Base-by-base conservation (phyloP, 1,284 basidiomycete genomes). In the Coniferiporia sulphurascens region DNA sequence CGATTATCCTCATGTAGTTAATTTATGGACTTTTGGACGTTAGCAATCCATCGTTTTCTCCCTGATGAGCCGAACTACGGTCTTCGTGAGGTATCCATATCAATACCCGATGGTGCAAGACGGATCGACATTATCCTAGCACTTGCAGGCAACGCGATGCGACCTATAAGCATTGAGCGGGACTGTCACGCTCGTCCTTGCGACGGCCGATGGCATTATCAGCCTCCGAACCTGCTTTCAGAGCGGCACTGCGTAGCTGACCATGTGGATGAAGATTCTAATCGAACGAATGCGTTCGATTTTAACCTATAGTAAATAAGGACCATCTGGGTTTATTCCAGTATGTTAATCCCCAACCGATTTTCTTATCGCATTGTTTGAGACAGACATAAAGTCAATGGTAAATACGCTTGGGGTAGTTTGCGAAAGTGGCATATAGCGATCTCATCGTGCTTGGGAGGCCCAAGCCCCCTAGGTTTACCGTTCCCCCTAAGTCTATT, bases 321-420 rank as follows among this genome's bases (percentile, higher is more conserved):
- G 64, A 59, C 53, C 13, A 56, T 49, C 22, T 17, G 8, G 12
- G 27, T 52, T 22, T 41, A 3, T 27, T 27, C 27, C n/a, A n/a
- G n/a, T 27, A 27, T 5, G 27, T 27, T 27, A 27, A 5, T 27
- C 27, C 27, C 27, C 5, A 27, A 27, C 21, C 17, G 10, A 27
- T 22, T 51, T 9, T 1, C 21, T 38, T 22, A 15, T 34, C 8
- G 32, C n/a, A 1, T 21, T 21, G 35, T 5, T 21, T 21, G 35
- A 65, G 66, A 59, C 45, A 5, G 27, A 58, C n/a, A n/a, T 67
- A n/a, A 68, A 68, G 48, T 52, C 65, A 7, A 60, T 67, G 27
- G 65, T 69, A 2, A 53, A 67, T 50, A 60, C 62, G 36, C 65
- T 54, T 69, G 1, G 67, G 65, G n/a, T 59, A 68, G 19, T 66